Percentiles rank a stretch among this genome's conserved stretches.
Evolutionary conservation across 352 stramenopile species (phyloP).

Genomic region (Peronospora farinosa): DNA sequence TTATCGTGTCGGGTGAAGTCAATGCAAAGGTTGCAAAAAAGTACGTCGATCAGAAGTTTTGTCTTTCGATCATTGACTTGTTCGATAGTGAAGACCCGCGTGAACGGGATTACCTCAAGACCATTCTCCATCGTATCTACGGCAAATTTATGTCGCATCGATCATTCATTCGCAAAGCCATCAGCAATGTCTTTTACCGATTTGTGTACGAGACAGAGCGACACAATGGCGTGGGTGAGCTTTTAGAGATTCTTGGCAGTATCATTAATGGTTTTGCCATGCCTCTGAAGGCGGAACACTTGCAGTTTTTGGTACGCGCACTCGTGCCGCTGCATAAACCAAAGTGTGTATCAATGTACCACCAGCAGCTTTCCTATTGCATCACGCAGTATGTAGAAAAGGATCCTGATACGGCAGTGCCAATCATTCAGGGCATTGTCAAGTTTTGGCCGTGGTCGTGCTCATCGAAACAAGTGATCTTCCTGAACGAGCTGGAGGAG

Average conservation of each 20-base stretch:
- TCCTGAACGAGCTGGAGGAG: slow-evolving; percentile 98
- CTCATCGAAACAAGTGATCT: slow-evolving; percentile 93
- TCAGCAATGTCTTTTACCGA: slow-evolving; percentile 97
- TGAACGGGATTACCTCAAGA: slow-evolving; percentile 99
- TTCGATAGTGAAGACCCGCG: slow-evolving; percentile 94
- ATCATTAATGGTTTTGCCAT: slow-evolving; percentile 99
- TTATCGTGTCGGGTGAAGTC: slow-evolving; percentile 96
- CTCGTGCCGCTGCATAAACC: slow-evolving; percentile 98
- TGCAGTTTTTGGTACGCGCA: slow-evolving; percentile 91
- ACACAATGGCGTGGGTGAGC: slow-evolving; percentile 93
- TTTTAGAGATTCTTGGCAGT: slow-evolving; percentile 95
- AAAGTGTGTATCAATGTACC: slow-evolving; percentile 94
- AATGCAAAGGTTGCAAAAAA: slow-evolving; percentile 97
- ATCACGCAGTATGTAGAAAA: slow-evolving; percentile 99
- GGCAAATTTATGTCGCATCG: slow-evolving; percentile 99
- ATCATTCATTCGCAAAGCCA: slow-evolving; percentile 96
- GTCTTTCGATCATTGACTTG: slow-evolving; percentile 92
- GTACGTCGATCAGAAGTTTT: slow-evolving; percentile 97
- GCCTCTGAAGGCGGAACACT: slow-evolving; percentile 97
- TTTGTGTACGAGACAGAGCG: slow-evolving; percentile 98
- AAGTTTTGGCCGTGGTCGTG: slow-evolving; percentile 94
- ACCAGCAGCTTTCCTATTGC: slow-evolving; percentile 99
- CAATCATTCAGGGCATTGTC: slow-evolving; percentile 92
- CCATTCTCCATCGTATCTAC: slow-evolving; percentile 98
- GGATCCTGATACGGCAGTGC: slow-evolving; percentile 94